Percentiles rank a stretch among this genome's conserved stretches.
phyloP scores from a whole-genome alignment of 2,329 filamentous ascomycete species.

The Aspergillus alliaceus region DNA sequence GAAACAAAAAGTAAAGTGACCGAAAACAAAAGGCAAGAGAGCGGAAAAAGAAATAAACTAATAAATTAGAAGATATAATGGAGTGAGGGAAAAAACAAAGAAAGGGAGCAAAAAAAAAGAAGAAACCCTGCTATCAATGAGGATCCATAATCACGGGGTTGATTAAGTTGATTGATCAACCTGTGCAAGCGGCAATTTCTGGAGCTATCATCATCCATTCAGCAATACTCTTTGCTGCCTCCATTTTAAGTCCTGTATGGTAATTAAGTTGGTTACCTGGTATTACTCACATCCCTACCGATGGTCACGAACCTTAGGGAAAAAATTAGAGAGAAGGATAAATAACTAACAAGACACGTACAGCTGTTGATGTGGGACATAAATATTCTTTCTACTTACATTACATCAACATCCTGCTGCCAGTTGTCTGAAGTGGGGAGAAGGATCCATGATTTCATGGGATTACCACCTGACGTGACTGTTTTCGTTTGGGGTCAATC shows the following conservation, averaged over 20 bases:
- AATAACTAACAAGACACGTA: neutral
- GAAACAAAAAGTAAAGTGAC: neutral
- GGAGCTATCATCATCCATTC: neutral
- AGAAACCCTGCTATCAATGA: neutral
- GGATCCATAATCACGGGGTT: neutral
- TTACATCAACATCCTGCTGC: neutral
- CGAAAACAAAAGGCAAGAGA: neutral
- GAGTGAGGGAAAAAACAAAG: neutral
- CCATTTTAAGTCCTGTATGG: neutral
- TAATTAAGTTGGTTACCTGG: neutral
- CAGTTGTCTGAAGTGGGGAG: neutral
- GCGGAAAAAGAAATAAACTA: neutral
- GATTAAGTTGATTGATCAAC: conserved; percentile 2
- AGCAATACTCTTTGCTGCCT: neutral
- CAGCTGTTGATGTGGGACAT: neutral
- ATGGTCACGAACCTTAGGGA: too few relatives aligned
- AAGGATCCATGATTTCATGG: neutral
- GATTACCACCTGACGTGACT: neutral
- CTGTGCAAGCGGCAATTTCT: conserved; percentile 1
- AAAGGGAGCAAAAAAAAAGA: neutral
- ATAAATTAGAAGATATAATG: neutral
- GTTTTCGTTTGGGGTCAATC: too few relatives aligned
- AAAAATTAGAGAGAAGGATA: neutral
- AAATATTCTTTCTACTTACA: neutral
- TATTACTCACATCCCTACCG: neutral